Conservation (phyloP, 2,329 filamentous ascomycete species). For the Colletotrichum trifolii region DNA sequence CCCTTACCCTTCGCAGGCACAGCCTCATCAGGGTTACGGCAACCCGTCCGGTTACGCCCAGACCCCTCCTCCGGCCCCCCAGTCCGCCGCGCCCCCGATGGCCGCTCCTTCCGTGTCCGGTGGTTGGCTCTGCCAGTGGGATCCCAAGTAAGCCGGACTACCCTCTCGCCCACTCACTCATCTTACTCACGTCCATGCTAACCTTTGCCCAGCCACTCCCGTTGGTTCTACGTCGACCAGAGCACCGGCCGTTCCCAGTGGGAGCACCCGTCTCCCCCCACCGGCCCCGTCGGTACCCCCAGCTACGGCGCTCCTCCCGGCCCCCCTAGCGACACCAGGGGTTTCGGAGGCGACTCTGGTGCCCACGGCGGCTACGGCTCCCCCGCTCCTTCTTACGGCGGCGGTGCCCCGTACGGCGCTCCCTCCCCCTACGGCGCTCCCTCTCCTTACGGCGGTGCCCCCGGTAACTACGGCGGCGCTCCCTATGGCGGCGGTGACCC, state of each 20-base stretch:
- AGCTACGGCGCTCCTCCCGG: constrained; percentile 28
- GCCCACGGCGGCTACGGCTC: constrained; percentile 30
- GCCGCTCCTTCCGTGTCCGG: constrained; percentile 54
- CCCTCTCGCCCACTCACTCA: background rate
- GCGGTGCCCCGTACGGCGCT: constrained; percentile 25
- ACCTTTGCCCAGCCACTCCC: constrained; percentile 52
- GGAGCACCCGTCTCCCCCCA: constrained; percentile 61
- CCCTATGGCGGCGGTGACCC: constrained; percentile 31
- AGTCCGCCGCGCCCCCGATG: constrained; percentile 44
- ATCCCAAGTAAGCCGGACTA: constrained; percentile 53
- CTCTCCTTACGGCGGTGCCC: constrained; percentile 26
- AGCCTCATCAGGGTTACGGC: constrained; percentile 35
- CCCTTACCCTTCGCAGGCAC: constrained; percentile 36
- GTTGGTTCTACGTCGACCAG: constrained; percentile 74
- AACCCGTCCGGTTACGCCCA: constrained; percentile 35
- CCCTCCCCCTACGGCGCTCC: constrained; percentile 27
- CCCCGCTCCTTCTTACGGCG: constrained; percentile 32
- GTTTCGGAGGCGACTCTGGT: constrained; percentile 38
- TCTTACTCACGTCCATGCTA: background rate
- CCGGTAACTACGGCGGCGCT: constrained; percentile 26
- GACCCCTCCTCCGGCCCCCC: constrained; percentile 39
- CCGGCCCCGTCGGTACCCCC: constrained; percentile 24
- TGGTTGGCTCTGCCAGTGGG: constrained; percentile 73
- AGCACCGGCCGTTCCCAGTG: constrained; percentile 72
- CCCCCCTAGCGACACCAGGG: constrained; percentile 25